These are phyloP conservation scores for Suillus americanus DNA, from an alignment of 768 basidiomycete genomes.

Conservation along the genomic window DNA sequence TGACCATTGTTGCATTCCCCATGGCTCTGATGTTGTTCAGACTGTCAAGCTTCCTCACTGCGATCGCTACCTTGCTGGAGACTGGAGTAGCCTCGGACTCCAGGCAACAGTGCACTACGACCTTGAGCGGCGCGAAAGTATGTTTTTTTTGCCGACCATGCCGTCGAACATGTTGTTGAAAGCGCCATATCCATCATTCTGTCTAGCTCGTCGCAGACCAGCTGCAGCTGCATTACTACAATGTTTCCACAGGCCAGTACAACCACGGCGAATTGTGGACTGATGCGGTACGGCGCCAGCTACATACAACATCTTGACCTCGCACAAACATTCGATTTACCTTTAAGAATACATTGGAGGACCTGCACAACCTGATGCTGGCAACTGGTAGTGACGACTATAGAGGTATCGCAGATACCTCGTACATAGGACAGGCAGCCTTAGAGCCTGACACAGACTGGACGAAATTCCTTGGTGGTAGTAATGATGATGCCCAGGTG, in stretches of 20 bases:
- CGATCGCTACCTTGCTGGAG: constrained; percentile 3
- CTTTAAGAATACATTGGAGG: constrained; percentile 52
- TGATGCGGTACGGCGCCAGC: constrained; percentile 41
- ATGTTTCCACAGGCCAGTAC: constrained; percentile 39
- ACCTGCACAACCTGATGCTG: constrained; percentile 59
- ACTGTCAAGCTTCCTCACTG: background rate
- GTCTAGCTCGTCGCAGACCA: constrained; percentile 25
- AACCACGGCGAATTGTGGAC: constrained; percentile 56
- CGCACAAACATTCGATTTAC: background rate
- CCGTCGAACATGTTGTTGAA: background rate
- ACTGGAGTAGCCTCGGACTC: constrained; percentile 3
- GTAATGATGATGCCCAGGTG: constrained; percentile 55
- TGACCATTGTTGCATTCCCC: background rate
- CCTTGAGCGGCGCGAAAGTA: constrained; percentile 14
- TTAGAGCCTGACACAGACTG: constrained; percentile 42
- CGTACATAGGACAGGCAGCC: constrained; percentile 46
- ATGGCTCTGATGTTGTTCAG: background rate
- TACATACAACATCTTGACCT: background rate
- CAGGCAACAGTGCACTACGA: constrained; percentile 11
- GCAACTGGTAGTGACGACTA: constrained; percentile 44
- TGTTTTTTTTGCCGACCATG: background rate
- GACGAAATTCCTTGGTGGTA: constrained; percentile 43
- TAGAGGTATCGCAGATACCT: constrained; percentile 37
- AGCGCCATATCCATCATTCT: background rate
- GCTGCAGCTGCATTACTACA: constrained; percentile 40